Conservation (phyloP, 805 yeast species). For the Pichia occidentalis region DNA sequence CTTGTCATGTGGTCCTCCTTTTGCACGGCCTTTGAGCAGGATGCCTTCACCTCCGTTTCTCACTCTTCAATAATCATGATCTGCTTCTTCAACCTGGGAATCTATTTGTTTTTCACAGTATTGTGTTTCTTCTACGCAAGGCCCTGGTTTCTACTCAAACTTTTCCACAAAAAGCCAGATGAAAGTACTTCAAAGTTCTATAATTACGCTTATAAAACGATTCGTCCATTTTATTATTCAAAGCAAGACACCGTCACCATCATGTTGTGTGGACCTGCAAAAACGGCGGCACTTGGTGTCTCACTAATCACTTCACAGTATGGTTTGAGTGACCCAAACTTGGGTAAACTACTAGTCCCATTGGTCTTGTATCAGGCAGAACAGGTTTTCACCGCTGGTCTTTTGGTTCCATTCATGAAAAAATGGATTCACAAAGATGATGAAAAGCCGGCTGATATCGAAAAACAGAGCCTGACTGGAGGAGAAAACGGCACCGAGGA, state of each 20-base stretch:
- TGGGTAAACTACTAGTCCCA: constrained; percentile 74
- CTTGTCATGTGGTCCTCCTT: constrained; percentile 57
- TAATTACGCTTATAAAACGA: constrained; percentile 35
- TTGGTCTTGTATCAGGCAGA: constrained; percentile 81
- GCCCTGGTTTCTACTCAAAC: constrained; percentile 40
- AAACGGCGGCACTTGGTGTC: constrained; percentile 89
- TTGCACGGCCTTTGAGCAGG: constrained; percentile 79
- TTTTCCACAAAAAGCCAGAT: constrained; percentile 43
- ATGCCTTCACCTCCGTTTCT: constrained; percentile 53
- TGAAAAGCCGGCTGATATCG: background rate
- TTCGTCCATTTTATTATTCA: constrained; percentile 64
- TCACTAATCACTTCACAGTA: constrained; percentile 61
- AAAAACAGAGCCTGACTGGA: background rate
- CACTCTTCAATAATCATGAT: constrained; percentile 63
- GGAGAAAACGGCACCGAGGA: background rate
- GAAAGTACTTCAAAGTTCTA: constrained; percentile 40
- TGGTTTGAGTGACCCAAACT: constrained; percentile 50
- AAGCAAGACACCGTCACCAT: constrained; percentile 70
- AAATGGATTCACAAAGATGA: constrained; percentile 50
- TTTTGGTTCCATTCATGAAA: constrained; percentile 58
- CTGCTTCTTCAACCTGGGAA: constrained; percentile 76
- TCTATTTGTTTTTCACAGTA: constrained; percentile 68
- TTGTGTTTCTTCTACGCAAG: constrained; percentile 56
- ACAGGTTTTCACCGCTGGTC: constrained; percentile 77
- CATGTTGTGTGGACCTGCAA: constrained; percentile 87